Conservation (phyloP, 2,329 filamentous ascomycete genomes). For the Elsinoe fawcettii region DNA sequence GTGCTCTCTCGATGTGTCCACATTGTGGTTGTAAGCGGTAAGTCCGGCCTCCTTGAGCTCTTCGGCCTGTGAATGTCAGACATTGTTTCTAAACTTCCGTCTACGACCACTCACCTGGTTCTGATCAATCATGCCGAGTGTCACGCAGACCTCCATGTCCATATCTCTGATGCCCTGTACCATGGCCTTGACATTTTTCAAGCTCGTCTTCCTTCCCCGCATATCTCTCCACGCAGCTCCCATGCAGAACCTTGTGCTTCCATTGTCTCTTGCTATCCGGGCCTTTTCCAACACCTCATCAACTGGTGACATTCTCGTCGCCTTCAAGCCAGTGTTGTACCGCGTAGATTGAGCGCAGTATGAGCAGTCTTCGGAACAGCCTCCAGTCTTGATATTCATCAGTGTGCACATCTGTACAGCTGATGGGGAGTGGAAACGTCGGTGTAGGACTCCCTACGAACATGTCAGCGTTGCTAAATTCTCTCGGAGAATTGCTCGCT, state of each 20-base stretch:
- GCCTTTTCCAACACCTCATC: constrained; percentile 75
- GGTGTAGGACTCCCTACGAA: constrained; percentile 63
- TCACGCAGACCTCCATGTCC: constrained; percentile 91
- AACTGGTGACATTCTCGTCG: constrained; percentile 70
- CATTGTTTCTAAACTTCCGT: no score
- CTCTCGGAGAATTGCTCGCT: background rate
- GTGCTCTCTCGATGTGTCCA: constrained; percentile 83
- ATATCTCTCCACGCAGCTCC: constrained; percentile 91
- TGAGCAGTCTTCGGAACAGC: constrained; percentile 85
- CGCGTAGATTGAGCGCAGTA: constrained; percentile 88
- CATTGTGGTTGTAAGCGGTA: constrained; percentile 91
- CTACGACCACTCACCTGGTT: constrained; percentile 18
- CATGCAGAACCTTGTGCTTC: constrained; percentile 91
- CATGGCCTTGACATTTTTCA: constrained; percentile 82
- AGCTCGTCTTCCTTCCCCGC: constrained; percentile 75
- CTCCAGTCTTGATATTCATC: constrained; percentile 95
- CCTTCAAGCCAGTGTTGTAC: constrained; percentile 65
- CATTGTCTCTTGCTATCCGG: constrained; percentile 68
- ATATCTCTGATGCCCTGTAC: constrained; percentile 69
- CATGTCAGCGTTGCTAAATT: background rate
- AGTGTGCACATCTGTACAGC: constrained; percentile 88
- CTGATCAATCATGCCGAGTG: constrained; percentile 79
- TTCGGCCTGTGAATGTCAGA: constrained; percentile 48
- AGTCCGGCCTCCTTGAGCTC: constrained; percentile 77
- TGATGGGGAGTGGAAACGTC: constrained; percentile 74